Evolutionary conservation across 1,284 basidiomycete species (phyloP).

Genomic region (Moesziomyces parantarcticus): DNA sequence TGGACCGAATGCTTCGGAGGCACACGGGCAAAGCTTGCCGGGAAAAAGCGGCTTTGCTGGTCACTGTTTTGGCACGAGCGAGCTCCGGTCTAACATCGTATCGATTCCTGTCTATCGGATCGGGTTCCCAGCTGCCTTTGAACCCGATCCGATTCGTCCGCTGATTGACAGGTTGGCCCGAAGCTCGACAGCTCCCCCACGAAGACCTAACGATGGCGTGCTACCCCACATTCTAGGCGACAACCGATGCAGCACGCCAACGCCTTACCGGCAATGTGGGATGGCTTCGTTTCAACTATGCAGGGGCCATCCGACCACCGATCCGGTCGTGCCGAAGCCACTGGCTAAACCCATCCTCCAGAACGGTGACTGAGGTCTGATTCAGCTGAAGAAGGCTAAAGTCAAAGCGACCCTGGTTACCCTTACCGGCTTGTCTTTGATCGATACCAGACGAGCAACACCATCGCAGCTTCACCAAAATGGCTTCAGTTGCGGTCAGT

Average conservation of each 20-base stretch:
- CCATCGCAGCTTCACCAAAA: neutral
- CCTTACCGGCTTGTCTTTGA: too few relatives aligned
- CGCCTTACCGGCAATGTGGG: too few relatives aligned
- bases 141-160: slow-evolving; percentile 5
- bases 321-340: neutral
- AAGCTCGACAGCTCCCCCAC: slow-evolving; percentile 2
- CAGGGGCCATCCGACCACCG: neutral
- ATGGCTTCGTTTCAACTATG: neutral
- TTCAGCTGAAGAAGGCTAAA: neutral
- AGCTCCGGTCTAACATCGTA: slow-evolving; percentile 8
- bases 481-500: slow-evolving; percentile 34
- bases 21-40: slow-evolving; percentile 14
- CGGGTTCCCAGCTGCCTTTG: neutral
- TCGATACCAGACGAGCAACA: neutral
- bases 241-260: too few relatives aligned
- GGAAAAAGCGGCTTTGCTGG: slow-evolving; percentile 29
- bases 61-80: too few relatives aligned
- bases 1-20: slow-evolving; percentile 2
- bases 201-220: slow-evolving; percentile 18
- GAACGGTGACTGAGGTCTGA: neutral
- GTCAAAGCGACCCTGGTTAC: too few relatives aligned
- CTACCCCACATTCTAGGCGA: slow-evolving; percentile 4
- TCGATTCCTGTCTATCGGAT: neutral
- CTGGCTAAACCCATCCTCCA: neutral
- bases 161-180: slow-evolving; percentile 22